Base-by-base conservation (phyloP, 2,329 filamentous ascomycete genomes). In the Diaporthe vexans region DNA sequence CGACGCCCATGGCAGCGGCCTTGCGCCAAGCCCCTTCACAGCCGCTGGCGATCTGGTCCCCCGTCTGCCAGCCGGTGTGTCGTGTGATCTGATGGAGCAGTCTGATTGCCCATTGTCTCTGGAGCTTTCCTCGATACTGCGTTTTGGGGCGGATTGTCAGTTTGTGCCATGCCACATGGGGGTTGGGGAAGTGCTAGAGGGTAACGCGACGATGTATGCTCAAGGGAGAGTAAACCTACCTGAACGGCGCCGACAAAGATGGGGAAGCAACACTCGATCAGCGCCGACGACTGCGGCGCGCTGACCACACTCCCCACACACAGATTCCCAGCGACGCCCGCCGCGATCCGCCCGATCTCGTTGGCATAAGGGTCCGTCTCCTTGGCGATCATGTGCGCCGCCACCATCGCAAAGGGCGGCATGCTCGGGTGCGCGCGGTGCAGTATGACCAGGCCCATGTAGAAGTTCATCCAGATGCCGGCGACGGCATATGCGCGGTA, bases 401-500 rank as follows among this genome's bases (percentile, higher is more conserved):
- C 95, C 79, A 95, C 90, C 91, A 97, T 95, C 48, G 95, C 94
- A 11, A 95, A 92, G 0, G 96, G 95, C 0, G 95, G 96, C 95
- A 98, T 98, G 33, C 90, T 90, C 0, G 97, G 97, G 78, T 98
- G 95, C 0, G 92, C 88, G 46, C 97, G 90, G 74, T 96, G 87
- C n/a, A 97, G 88, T 71, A 95, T 89, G 73, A 98, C 96, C 61
- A 95, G 88, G 0, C 93, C 92, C 87, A 96, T 94, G 82, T 97
- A 94, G 81, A 94, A 95, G 77, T 95, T 93, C 80, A 94, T 91
- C 94, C 95, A 98, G 29, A 98, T 88, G 46, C 94, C 93, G 3
- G 94, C 94, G 76, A 98, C 93, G n/a, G 93, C 92, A 81, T 95
- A 96, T 2, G 94, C 96, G 40, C 94, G 91, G 81, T 97, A 98